phyloP scores from a whole-genome alignment of 257 asterid species.

The Penstemon eatonii region DNA sequence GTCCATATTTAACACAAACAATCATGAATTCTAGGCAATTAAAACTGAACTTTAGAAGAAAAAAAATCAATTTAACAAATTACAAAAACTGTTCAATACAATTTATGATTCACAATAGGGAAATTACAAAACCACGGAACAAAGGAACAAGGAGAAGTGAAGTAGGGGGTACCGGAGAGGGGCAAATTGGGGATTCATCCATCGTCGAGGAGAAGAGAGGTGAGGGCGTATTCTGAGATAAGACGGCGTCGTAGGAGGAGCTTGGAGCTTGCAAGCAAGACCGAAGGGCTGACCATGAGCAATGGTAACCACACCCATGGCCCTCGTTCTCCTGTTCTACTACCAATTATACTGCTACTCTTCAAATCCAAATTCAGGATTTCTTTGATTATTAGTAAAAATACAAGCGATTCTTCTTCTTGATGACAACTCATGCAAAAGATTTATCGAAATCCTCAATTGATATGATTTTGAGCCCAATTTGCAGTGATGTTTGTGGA shows the following conservation, averaged over 20 bases:
- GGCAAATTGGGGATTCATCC: constrained; percentile 45
- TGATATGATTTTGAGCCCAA: not conserved
- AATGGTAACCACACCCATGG: constrained; percentile 45
- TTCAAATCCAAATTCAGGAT: constrained; percentile 25
- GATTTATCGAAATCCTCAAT: constrained; percentile 24
- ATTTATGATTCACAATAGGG: not conserved
- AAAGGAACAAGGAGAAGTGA: not conserved
- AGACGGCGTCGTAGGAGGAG: constrained; percentile 41
- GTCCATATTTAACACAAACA: not conserved
- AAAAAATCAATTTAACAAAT: not conserved
- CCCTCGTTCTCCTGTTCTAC: constrained; percentile 29
- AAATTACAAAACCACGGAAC: not conserved
- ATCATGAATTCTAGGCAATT: not conserved
- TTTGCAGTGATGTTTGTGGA: no score
- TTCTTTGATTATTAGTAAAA: constrained; percentile 10
- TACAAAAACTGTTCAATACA: not conserved
- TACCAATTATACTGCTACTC: constrained; percentile 14
- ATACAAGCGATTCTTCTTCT: constrained; percentile 27
- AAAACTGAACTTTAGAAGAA: no score
- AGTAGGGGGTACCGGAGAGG: constrained; percentile 42
- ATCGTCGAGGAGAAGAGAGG: constrained; percentile 43
- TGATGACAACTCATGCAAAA: constrained; percentile 56
- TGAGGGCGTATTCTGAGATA: constrained; percentile 42
- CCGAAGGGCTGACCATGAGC: constrained; percentile 45
- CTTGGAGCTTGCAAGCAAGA: constrained; percentile 26